Evolutionary conservation across 129 eudicot species (phyloP).

Genomic region (Ambrosia trifida): DNA sequence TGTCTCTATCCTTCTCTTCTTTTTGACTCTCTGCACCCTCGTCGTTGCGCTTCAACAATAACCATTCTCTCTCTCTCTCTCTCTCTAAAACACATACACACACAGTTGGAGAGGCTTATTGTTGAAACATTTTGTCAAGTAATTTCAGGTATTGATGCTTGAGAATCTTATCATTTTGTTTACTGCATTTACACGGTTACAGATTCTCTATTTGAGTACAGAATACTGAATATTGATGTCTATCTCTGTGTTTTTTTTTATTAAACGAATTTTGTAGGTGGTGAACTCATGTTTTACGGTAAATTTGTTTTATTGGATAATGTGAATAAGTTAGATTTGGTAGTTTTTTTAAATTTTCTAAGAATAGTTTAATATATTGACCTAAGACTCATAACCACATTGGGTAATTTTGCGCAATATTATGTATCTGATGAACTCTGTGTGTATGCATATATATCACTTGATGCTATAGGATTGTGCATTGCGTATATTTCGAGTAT

Average conservation of each 20-base stretch:
- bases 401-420: background rate
- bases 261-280: background rate
- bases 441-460: background rate
- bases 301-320: background rate
- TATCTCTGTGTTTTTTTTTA: background rate
- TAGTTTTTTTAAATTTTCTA: background rate
- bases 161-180: conserved; percentile 7
- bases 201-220: conserved; percentile 8
- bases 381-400: background rate
- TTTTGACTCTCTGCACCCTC: conserved; percentile 16
- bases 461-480: background rate
- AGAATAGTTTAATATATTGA: background rate
- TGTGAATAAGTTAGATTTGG: background rate
- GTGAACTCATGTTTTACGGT: background rate
- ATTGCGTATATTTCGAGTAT: background rate
- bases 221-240: background rate
- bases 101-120: conserved; percentile 18
- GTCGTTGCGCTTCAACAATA: background rate
- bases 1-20: conserved; percentile 30
- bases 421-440: background rate
- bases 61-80: conserved; percentile 8
- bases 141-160: conserved; percentile 24
- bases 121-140: conserved; percentile 18
- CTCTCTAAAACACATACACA: conserved; percentile 13
- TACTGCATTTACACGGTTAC: background rate